Evolutionary conservation across 768 basidiomycete genomes (phyloP).

Genomic region (Epithele typhae): DNA sequence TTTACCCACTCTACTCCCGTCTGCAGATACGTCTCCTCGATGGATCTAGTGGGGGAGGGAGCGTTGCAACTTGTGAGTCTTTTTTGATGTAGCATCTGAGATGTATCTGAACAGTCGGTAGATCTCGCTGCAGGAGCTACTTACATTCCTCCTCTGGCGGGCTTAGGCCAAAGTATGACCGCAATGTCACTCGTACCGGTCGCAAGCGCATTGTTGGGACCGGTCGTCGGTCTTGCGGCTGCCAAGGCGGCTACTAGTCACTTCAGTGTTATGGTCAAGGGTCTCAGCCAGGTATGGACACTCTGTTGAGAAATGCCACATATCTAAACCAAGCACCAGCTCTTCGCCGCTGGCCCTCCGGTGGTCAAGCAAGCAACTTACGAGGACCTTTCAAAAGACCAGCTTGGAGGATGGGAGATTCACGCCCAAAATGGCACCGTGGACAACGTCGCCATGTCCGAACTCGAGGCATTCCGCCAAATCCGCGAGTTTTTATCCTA

Average conservation of each 20-base stretch:
- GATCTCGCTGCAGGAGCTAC: conserved; percentile 11
- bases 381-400: conserved; percentile 15
- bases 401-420: conserved; percentile 15
- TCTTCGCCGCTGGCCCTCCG: conserved; percentile 17
- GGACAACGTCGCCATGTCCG: conserved; percentile 13
- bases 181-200: conserved; percentile 10
- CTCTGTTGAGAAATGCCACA: background rate
- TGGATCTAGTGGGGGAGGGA: conserved; percentile 17
- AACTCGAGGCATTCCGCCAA: conserved; percentile 12
- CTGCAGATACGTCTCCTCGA: conserved; percentile 14
- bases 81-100: background rate
- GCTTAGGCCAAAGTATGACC: conserved; percentile 13
- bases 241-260: conserved; percentile 16
- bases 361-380: conserved; percentile 17
- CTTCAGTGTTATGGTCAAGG: conserved; percentile 18
- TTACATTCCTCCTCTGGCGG: conserved; percentile 14
- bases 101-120: background rate
- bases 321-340: background rate
- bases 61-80: conserved; percentile 13
- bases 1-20: too few relatives aligned
- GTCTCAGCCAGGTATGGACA: conserved; percentile 8
- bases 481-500: conserved; percentile 13
- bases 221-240: conserved; percentile 12
- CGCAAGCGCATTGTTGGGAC: conserved; percentile 14
- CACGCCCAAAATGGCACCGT: conserved; percentile 16